Evolutionary conservation across 169 alveolate species (phyloP).

Genomic region (Miamiensis avidus): DNA sequence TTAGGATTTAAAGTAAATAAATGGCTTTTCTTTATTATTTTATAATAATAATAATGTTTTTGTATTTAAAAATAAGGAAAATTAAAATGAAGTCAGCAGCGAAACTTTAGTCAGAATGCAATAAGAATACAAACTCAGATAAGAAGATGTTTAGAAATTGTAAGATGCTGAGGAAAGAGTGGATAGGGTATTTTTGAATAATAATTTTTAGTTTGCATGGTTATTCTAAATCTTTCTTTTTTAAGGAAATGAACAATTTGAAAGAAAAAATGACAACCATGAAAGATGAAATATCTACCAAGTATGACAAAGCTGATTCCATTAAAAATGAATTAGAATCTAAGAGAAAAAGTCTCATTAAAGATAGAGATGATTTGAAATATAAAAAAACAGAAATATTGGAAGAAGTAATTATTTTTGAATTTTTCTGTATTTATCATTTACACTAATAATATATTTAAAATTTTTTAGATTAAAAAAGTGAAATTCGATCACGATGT

Average conservation of each 20-base stretch:
- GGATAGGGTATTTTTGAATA: background rate
- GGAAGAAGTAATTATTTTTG: background rate
- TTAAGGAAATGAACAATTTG: slow-evolving; percentile 39
- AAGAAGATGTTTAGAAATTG: slow-evolving; percentile 70
- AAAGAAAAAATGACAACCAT: slow-evolving; percentile 69
- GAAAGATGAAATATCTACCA: slow-evolving; percentile 37
- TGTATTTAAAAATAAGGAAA: slow-evolving; percentile 32
- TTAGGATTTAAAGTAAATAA: slow-evolving; percentile 51
- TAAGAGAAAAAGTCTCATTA: background rate
- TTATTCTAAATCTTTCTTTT: background rate
- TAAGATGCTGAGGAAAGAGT: slow-evolving; percentile 68
- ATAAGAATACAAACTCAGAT: slow-evolving; percentile 64
- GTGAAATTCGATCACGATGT: background rate
- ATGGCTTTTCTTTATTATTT: background rate
- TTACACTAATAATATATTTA: too few species aligned
- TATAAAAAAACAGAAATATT: too few species aligned
- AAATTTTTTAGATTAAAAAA: background rate
- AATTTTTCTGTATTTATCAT: too few species aligned
- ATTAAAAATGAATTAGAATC: background rate
- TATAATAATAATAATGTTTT: too few species aligned
- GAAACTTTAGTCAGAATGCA: slow-evolving; percentile 69
- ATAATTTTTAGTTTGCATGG: background rate
- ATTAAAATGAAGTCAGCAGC: slow-evolving; percentile 45
- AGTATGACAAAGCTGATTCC: background rate
- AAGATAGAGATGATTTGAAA: background rate